A percentile compares a stretch with the other conserved stretches of the same genome.
Conservation (phyloP, 768 basidiomycete genomes). For the Clathrus columnatus region DNA sequence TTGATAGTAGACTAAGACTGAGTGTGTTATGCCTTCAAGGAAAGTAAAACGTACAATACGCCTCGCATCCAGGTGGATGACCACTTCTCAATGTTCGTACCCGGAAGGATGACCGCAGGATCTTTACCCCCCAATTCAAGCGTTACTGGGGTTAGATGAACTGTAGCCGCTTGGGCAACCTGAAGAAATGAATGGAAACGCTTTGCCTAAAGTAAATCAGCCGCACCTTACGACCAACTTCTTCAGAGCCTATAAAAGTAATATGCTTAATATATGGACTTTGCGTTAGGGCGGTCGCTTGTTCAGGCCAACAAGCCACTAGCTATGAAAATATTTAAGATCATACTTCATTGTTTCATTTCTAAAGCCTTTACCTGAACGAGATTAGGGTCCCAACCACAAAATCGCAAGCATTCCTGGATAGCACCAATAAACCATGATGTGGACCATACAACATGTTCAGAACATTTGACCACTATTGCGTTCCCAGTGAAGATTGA, state of each 20-base stretch:
- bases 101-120: slow-evolving; percentile 81
- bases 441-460: slow-evolving; percentile 88
- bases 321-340: slow-evolving; percentile 32
- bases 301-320: slow-evolving; percentile 82
- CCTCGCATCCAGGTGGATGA: slow-evolving; percentile 82
- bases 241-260: slow-evolving; percentile 85
- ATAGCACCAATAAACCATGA: slow-evolving; percentile 76
- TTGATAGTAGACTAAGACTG: neutral
- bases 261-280: slow-evolving; percentile 83
- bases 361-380: slow-evolving; percentile 52
- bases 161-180: slow-evolving; percentile 78
- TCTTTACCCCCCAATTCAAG: slow-evolving; percentile 96
- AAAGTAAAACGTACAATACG: slow-evolving; percentile 58
- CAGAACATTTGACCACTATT: slow-evolving; percentile 86
- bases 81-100: slow-evolving; percentile 75
- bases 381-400: slow-evolving; percentile 76
- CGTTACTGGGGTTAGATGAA: slow-evolving; percentile 83
- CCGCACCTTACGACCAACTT: slow-evolving; percentile 60
- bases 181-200: slow-evolving; percentile 19
- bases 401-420: slow-evolving; percentile 62
- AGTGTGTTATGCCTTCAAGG: neutral
- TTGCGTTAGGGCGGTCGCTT: slow-evolving; percentile 73
- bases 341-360: neutral
- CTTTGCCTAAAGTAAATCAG: neutral
- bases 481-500: slow-evolving; percentile 86